Evolutionary conservation across 1,139 yeast genomes (phyloP).

Genomic region (Pichia sp.): DNA sequence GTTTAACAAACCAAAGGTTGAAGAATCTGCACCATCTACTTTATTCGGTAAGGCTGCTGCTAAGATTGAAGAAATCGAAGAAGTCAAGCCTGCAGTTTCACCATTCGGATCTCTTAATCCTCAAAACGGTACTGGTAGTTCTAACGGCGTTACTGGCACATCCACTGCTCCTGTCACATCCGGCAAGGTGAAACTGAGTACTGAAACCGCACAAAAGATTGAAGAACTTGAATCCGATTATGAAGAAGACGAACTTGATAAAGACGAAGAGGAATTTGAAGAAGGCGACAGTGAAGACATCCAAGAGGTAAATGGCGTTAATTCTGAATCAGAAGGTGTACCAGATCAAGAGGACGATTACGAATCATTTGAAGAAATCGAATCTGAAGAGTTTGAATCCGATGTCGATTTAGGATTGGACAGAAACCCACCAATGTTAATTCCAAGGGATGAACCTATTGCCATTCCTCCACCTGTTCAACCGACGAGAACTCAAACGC

Average conservation of each 20-base stretch:
- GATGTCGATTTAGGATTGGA: background rate
- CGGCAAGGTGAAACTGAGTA: background rate
- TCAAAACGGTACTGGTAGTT: too few species aligned
- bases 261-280: slow-evolving; percentile 3
- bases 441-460: background rate
- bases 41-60: background rate
- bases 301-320: background rate
- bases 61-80: background rate
- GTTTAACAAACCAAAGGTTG: background rate
- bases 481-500: background rate
- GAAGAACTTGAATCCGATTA: slow-evolving; percentile 11
- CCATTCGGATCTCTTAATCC: background rate
- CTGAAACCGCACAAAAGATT: background rate
- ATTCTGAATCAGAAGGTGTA: background rate
- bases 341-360: background rate
- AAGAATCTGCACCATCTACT: background rate
- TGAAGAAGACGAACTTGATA: slow-evolving; percentile 6
- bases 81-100: background rate
- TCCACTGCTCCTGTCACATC: too few species aligned
- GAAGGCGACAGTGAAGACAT: background rate
- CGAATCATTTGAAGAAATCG: background rate
- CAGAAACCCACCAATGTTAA: background rate
- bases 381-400: background rate
- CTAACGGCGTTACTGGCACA: too few species aligned
- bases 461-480: background rate